A percentile compares a stretch with the other conserved stretches of the same genome.
phyloP scores from a whole-genome alignment of 768 basidiomycete species.

The Phaffia tasmanica region DNA sequence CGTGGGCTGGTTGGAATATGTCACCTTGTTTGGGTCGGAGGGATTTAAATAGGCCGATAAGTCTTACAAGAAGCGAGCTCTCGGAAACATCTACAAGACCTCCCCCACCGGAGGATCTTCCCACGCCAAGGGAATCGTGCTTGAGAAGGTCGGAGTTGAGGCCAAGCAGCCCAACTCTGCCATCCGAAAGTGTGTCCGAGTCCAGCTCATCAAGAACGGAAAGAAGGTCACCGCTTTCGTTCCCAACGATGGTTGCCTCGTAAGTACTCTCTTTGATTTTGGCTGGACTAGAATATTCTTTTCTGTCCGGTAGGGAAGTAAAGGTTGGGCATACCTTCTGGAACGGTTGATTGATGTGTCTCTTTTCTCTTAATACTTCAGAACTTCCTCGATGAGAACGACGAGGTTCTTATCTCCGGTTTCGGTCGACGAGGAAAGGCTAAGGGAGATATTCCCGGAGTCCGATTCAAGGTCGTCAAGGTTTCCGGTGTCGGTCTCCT shows the following conservation, averaged over 20 bases:
- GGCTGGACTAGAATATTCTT: too few species aligned
- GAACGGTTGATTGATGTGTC: background rate
- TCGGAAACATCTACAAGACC: conserved; percentile 99
- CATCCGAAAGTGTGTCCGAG: conserved; percentile 99
- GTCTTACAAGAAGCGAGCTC: conserved; percentile 96
- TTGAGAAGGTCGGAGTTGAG: conserved; percentile 99
- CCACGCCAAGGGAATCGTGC: conserved; percentile 98
- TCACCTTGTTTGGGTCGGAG: conserved; percentile 26
- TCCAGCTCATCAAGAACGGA: conserved; percentile 99
- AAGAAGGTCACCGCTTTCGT: conserved; percentile 99
- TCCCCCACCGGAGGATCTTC: conserved; percentile 98
- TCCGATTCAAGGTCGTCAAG: conserved; percentile 99
- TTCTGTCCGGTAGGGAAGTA: background rate
- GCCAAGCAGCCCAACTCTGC: conserved; percentile 99
- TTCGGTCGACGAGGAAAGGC: conserved; percentile 99
- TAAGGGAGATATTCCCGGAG: conserved; percentile 83
- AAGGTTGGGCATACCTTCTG: background rate
- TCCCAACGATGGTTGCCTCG: conserved; percentile 87
- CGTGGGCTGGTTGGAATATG: conserved; percentile 13
- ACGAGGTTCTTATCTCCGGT: conserved; percentile 85
- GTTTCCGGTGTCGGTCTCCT: conserved; percentile 98
- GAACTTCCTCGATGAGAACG: conserved; percentile 86
- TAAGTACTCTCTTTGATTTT: background rate
- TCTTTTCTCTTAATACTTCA: background rate
- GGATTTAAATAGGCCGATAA: conserved; percentile 68